These are phyloP conservation scores for Rhizopus delemar DNA, from an alignment of 371 early-diverging fungal species.

Conservation along the genomic window DNA sequence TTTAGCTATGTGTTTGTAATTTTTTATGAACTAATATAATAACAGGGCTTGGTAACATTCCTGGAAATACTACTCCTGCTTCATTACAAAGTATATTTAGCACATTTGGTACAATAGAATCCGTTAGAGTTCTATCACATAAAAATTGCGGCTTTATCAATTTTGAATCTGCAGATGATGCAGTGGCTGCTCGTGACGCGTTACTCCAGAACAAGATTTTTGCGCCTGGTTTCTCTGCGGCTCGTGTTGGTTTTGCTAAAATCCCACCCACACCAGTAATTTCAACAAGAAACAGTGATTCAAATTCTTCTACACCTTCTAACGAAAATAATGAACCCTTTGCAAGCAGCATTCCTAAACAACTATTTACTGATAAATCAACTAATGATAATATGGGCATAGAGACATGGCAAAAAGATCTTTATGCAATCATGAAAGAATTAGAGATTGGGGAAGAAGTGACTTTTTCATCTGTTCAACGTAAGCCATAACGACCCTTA, in stretches of 20 bases:
- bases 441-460: conserved; percentile 22
- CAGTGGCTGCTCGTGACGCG: conserved; percentile 82
- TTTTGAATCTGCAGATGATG: conserved; percentile 85
- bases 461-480: conserved; percentile 17
- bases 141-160: conserved; percentile 98
- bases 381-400: conserved; percentile 15
- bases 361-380: conserved; percentile 13
- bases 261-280: conserved; percentile 56
- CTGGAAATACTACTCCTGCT: conserved; percentile 75
- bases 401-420: conserved; percentile 30
- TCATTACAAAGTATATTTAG: conserved; percentile 77
- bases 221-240: conserved; percentile 72
- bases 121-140: conserved; percentile 90
- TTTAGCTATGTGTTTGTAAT: neutral
- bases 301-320: conserved; percentile 6
- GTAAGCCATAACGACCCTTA: conserved; percentile 8
- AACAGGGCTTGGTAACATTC: conserved; percentile 92
- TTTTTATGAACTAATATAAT: conserved; percentile 4
- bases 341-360: conserved; percentile 5
- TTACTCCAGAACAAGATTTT: conserved; percentile 85
- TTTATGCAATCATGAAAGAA: conserved; percentile 35
- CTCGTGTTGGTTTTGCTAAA: conserved; percentile 92
- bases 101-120: conserved; percentile 89
- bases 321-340: conserved; percentile 4
- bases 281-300: conserved; percentile 8